Percentiles rank a stretch among this genome's conserved stretches.
phyloP scores from a whole-genome alignment of 2,329 filamentous ascomycete genomes.

The Diaporthe aspalathi region DNA sequence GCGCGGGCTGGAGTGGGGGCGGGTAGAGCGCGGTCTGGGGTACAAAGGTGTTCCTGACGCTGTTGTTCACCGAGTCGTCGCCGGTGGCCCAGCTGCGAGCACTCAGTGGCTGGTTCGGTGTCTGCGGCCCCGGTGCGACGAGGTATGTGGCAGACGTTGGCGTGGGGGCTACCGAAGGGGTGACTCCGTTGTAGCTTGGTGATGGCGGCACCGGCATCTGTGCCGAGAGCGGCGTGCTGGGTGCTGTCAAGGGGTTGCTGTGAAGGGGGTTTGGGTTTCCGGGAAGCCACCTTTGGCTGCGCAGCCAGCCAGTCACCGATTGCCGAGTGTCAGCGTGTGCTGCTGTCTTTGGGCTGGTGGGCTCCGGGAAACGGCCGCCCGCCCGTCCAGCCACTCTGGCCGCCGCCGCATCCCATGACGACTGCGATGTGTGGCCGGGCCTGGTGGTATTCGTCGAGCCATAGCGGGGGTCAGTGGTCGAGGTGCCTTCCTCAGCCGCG shows the following conservation, averaged over 20 bases:
- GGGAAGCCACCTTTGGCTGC: constrained; percentile 1
- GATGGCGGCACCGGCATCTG: constrained; percentile 15
- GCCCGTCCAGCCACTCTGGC: not conserved
- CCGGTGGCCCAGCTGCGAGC: constrained; percentile 24
- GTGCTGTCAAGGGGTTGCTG: constrained; percentile 11
- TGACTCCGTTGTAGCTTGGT: constrained; percentile 24
- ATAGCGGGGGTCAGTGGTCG: not conserved
- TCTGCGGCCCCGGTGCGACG: not conserved
- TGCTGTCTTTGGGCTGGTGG: not conserved
- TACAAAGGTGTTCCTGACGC: constrained; percentile 11
- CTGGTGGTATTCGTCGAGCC: not conserved
- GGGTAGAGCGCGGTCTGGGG: constrained; percentile 25
- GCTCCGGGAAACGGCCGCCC: not conserved
- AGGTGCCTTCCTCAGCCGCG: constrained; percentile 9
- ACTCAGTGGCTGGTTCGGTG: constrained; percentile 10
- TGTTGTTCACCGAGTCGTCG: constrained; percentile 20
- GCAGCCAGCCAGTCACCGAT: constrained; percentile 23
- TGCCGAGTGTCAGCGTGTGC: not conserved
- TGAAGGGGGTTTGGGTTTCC: constrained; percentile 4
- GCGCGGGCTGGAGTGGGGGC: constrained; percentile 27
- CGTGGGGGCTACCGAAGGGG: constrained; percentile 6
- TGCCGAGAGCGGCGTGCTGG: not conserved
- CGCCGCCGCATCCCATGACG: not conserved
- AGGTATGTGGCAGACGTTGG: constrained; percentile 6
- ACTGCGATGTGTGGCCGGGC: constrained; percentile 1